Base-by-base conservation (phyloP, 257 asterid genomes). In the Pogostemon cablin region DNA sequence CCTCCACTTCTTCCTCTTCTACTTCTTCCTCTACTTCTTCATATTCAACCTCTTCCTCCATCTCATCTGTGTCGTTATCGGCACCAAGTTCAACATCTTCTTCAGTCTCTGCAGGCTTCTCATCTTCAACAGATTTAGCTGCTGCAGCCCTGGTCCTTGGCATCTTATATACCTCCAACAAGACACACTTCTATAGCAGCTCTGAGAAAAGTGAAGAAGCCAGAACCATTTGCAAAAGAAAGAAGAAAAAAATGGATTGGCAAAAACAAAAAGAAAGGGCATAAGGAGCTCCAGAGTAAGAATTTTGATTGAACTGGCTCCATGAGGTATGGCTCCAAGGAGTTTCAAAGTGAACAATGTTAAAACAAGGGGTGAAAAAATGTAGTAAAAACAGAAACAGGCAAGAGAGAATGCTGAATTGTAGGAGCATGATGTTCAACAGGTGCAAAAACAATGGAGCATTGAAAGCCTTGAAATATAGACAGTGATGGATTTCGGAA, bases 1-100 rank as follows among this genome's bases (percentile, higher is more conserved):
- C 96, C 6, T 78, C 97, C 2, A 38, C 96, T 9, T 78, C 96
- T 4, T 85, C 97, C n/a, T 72, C 86, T 6, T 75, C 95, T 57
- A 82, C 92, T 78, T 87, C 98, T 76, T 80, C 96, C 81, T 91
- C 98, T 65, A 86, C 88, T 81, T 90, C 98, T 74, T 92, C 98
- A 77, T 90, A 88, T 80, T 91, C 98, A 75, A 87, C 83, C 74
- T 91, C 97, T 72, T 91, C 98, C 74, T 89, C 96, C 41, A 69
- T 65, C 73, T 86, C 95, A 57, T 86, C 97, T 78, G 75, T 79
- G 61, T 92, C 98, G 67, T 88, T 84, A 74, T 86, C 92, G 11
- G 62, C 79, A 68, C 83, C 86, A 47, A 75, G 78, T 77, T 88
- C 88, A 46, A 89, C 90, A 73, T 75, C 90, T 79, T 91, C 97